These are phyloP conservation scores for Silene coronaria DNA, from an alignment of 179 eudicot species.

Conservation along the genomic window DNA sequence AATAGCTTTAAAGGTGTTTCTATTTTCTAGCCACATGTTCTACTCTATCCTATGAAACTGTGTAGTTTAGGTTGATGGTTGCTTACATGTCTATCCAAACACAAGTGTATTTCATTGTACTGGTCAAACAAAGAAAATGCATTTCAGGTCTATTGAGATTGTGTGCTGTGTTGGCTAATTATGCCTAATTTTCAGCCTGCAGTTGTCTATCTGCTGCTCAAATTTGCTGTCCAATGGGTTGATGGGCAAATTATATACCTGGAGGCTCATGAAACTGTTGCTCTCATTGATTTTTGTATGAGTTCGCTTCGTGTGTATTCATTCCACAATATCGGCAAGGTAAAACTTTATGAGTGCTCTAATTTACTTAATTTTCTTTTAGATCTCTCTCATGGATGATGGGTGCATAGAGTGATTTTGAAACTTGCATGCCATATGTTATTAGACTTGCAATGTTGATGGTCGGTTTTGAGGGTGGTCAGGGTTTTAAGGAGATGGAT, in stretches of 20 bases:
- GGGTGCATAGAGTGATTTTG: not conserved
- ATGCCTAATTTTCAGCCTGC: constrained; percentile 50
- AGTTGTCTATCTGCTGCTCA: constrained; percentile 85
- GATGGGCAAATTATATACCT: constrained; percentile 87
- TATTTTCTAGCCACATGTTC: not conserved
- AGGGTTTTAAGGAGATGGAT: too few species aligned
- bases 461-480: too few species aligned
- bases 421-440: not conserved
- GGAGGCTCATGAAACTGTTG: constrained; percentile 85
- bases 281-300: constrained; percentile 71
- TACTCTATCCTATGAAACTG: not conserved
- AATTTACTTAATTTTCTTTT: not conserved
- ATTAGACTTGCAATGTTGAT: not conserved
- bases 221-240: constrained; percentile 90
- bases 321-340: constrained; percentile 95
- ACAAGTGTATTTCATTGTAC: not conserved
- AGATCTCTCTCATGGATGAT: not conserved
- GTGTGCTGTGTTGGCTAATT: constrained; percentile 24
- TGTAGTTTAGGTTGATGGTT: not conserved
- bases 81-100: not conserved
- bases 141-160: not conserved
- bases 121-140: too few species aligned
- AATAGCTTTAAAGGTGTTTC: not conserved
- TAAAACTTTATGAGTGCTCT: constrained; percentile 22
- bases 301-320: constrained; percentile 86